Conservation (phyloP, 768 basidiomycete genomes). For the Xerocomellus chrysenteron region DNA sequence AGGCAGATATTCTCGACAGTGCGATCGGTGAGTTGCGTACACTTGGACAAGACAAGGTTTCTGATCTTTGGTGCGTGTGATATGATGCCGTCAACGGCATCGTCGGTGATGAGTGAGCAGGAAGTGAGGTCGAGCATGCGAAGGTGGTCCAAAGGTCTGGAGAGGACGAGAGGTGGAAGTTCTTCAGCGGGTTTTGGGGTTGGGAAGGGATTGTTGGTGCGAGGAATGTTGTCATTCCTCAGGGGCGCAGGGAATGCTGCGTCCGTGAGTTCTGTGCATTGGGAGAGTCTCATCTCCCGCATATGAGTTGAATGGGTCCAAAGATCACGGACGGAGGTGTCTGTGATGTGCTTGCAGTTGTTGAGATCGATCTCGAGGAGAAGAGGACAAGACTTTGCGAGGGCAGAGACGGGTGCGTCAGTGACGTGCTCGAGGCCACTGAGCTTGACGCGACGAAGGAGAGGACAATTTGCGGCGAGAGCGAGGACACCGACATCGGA, state of each 20-base stretch:
- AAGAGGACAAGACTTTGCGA: conserved; percentile 78
- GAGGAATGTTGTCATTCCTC: conserved; percentile 35
- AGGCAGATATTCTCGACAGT: conserved; percentile 80
- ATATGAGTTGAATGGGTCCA: conserved; percentile 80
- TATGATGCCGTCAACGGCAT: conserved; percentile 80
- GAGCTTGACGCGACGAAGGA: conserved; percentile 88
- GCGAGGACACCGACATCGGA: conserved; percentile 76
- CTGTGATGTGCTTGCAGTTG: conserved; percentile 74
- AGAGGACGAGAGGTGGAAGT: conserved; percentile 65
- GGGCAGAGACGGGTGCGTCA: conserved; percentile 68
- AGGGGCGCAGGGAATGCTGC: conserved; percentile 79
- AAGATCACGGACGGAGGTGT: conserved; percentile 75
- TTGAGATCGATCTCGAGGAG: conserved; percentile 95
- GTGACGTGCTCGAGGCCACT: conserved; percentile 75
- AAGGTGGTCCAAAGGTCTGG: conserved; percentile 73
- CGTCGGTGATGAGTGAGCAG: conserved; percentile 77
- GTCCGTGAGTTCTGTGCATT: conserved; percentile 77
- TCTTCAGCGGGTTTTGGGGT: conserved; percentile 39
- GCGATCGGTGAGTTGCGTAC: conserved; percentile 72
- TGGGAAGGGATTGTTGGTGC: conserved; percentile 44
- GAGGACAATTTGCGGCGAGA: conserved; percentile 69
- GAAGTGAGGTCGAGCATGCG: conserved; percentile 93
- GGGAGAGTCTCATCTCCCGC: conserved; percentile 87
- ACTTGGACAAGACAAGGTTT: conserved; percentile 86
- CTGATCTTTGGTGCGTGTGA: conserved; percentile 80